Conservation (phyloP, 805 yeast species). For the Soucietia sequanensis region DNA sequence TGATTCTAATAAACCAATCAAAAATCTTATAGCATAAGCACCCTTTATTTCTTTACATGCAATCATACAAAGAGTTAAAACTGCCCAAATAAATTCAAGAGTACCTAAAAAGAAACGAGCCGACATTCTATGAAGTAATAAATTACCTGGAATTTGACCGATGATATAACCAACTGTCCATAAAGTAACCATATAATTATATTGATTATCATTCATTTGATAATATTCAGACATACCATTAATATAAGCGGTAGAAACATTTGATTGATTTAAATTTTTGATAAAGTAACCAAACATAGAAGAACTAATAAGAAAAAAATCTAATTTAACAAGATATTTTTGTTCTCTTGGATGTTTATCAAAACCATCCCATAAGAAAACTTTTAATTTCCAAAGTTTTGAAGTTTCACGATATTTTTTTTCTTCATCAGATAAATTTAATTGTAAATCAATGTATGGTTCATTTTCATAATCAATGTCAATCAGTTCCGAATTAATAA, state of each 20-base stretch:
- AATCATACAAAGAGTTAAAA: conserved; percentile 37
- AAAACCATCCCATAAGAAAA: conserved; percentile 23
- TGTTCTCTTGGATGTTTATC: conserved; percentile 42
- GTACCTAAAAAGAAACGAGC: conserved; percentile 46
- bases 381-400: too few species aligned
- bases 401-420: conserved; percentile 15
- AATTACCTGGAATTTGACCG: conserved; percentile 45
- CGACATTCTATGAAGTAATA: conserved; percentile 38
- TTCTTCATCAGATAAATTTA: conserved; percentile 20
- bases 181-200: conserved; percentile 36
- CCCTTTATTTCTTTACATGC: conserved; percentile 23
- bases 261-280: conserved; percentile 36
- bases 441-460: conserved; percentile 20
- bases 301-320: conserved; percentile 47
- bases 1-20: conserved; percentile 21
- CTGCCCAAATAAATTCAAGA: conserved; percentile 45
- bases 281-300: conserved; percentile 48
- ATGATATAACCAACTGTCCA: conserved; percentile 47
- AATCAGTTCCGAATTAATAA: not conserved
- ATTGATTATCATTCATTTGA: conserved; percentile 33
- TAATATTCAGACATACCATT: conserved; percentile 41
- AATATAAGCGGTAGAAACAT: conserved; percentile 38
- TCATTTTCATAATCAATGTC: conserved; percentile 4
- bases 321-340: conserved; percentile 50
- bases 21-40: conserved; percentile 24